Conservation (phyloP, 805 yeast species). For the Starmerella khaoyaiensis region DNA sequence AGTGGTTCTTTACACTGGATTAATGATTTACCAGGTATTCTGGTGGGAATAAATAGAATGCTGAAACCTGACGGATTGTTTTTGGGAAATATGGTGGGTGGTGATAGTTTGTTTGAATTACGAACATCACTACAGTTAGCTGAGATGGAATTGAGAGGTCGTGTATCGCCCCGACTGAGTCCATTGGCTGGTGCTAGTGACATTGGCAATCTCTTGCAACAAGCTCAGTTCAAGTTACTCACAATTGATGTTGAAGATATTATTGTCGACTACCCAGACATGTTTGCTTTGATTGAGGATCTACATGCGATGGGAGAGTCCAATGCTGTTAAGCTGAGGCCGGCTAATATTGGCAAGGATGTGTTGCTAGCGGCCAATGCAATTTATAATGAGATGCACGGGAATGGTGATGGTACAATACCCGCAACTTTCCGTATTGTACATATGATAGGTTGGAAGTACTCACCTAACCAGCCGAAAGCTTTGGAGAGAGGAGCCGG, state of each 20-base stretch:
- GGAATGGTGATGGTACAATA: slow-evolving; percentile 44
- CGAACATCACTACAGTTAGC: slow-evolving; percentile 72
- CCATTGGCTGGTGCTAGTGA: slow-evolving; percentile 72
- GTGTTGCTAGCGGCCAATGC: slow-evolving; percentile 63
- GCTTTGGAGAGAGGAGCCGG: slow-evolving; percentile 66
- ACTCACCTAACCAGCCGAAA: slow-evolving; percentile 52
- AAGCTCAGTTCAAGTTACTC: slow-evolving; percentile 65
- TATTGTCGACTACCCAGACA: slow-evolving; percentile 63
- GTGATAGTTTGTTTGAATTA: slow-evolving; percentile 73
- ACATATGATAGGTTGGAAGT: slow-evolving; percentile 84
- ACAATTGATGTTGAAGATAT: slow-evolving; percentile 79
- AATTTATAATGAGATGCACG: slow-evolving; percentile 59
- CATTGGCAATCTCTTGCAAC: slow-evolving; percentile 56
- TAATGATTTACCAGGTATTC: slow-evolving; percentile 61
- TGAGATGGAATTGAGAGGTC: slow-evolving; percentile 66
- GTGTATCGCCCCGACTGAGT: slow-evolving; percentile 66
- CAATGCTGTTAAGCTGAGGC: slow-evolving; percentile 41
- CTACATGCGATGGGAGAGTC: slow-evolving; percentile 75
- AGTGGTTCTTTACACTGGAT: slow-evolving; percentile 74
- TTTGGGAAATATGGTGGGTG: slow-evolving; percentile 69
- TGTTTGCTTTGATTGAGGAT: slow-evolving; percentile 54
- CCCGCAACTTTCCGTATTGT: slow-evolving; percentile 72
- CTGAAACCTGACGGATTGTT: slow-evolving; percentile 72
- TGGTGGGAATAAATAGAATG: slow-evolving; percentile 42
- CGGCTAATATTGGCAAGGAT: slow-evolving; percentile 41